A percentile compares a stretch with the other conserved stretches of the same genome.
phyloP scores from a whole-genome alignment of 345 rosid genomes.

The Hypericum perforatum region DNA sequence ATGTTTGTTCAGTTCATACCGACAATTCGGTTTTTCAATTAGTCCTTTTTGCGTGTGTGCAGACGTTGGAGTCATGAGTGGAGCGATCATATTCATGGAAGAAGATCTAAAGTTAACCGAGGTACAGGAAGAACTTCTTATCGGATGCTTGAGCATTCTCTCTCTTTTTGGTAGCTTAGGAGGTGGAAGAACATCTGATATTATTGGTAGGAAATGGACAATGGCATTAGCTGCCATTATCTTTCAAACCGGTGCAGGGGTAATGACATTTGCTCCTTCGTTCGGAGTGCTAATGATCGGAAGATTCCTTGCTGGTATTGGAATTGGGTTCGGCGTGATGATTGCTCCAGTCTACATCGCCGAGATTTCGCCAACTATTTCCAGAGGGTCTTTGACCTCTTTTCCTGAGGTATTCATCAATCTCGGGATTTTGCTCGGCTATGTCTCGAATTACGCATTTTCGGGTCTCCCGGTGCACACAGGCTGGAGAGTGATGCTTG shows the following conservation, averaged over 20 bases:
- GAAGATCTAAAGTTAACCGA: conserved; percentile 22
- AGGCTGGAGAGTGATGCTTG: conserved; percentile 25
- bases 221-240: conserved; percentile 17
- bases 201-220: conserved; percentile 23
- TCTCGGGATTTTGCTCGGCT: conserved; percentile 18
- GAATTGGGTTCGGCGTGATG: conserved; percentile 20
- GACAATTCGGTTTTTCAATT: not conserved
- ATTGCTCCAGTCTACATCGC: conserved; percentile 21
- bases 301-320: conserved; percentile 17
- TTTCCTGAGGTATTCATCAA: conserved; percentile 19
- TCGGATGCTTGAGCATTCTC: conserved; percentile 22
- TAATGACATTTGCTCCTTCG: conserved; percentile 23
- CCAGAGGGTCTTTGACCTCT: conserved; percentile 19
- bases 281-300: conserved; percentile 16
- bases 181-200: conserved; percentile 24
- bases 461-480: conserved; percentile 15
- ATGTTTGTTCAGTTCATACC: too few relatives aligned
- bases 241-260: conserved; percentile 18
- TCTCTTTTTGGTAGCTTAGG: conserved; percentile 23
- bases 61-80: conserved; percentile 29
- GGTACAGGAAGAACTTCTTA: conserved; percentile 17
- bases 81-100: conserved; percentile 21
- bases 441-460: conserved; percentile 16
- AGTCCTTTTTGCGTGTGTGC: not conserved
- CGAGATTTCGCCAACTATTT: conserved; percentile 18